Percentiles rank a stretch among this genome's conserved stretches.
Evolutionary conservation across 176 grass and related monocot genomes (phyloP).

Genomic region (Eleusine coracana): DNA sequence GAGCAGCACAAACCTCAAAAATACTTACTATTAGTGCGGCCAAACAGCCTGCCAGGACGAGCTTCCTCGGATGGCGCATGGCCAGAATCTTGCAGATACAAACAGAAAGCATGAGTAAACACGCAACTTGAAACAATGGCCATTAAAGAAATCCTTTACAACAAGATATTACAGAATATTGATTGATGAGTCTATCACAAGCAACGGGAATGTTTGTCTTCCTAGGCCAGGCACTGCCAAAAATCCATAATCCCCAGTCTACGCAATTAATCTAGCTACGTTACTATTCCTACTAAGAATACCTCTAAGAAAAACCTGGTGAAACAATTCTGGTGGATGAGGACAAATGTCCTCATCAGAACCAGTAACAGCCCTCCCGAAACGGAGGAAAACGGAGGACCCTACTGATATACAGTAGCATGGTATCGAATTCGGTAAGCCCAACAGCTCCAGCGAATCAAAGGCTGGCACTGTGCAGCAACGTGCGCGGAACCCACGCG

Average conservation of each 20-base stretch:
- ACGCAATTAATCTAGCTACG: conserved; percentile 4
- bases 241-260: conserved; percentile 19
- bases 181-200: background rate
- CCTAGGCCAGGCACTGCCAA: conserved; percentile 16
- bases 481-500: conserved; percentile 44
- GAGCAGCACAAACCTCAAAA: background rate
- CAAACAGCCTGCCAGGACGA: conserved; percentile 84
- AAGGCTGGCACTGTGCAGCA: conserved; percentile 16
- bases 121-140: conserved; percentile 24
- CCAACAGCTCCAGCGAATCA: conserved; percentile 28
- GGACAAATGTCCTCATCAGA: background rate
- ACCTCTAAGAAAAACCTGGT: background rate
- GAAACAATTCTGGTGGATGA: conserved; percentile 3
- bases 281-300: background rate
- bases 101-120: conserved; percentile 28
- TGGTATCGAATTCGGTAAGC: conserved; percentile 14
- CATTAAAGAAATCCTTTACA: background rate
- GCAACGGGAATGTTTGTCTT: conserved; percentile 36
- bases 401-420: conserved; percentile 16
- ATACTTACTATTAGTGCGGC: conserved; percentile 71
- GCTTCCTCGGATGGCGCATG: conserved; percentile 87
- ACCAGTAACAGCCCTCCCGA: conserved; percentile 18
- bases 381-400: conserved; percentile 7
- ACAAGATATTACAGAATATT: conserved; percentile 26
- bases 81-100: conserved; percentile 85